These are phyloP conservation scores for Patellifolia procumbens DNA, from an alignment of 179 eudicot species.

Conservation along the genomic window DNA sequence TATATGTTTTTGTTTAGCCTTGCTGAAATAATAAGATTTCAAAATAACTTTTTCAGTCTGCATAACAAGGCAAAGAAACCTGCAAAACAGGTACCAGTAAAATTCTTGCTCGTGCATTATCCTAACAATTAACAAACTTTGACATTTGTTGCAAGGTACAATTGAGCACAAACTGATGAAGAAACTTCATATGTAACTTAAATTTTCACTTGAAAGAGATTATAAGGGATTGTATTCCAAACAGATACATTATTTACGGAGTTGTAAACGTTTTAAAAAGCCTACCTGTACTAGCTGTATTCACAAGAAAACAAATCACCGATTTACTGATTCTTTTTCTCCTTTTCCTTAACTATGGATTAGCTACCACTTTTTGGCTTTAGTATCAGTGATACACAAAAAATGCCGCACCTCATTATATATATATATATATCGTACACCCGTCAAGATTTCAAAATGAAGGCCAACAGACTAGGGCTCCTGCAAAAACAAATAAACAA, in stretches of 20 bases:
- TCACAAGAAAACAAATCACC: conserved; percentile 22
- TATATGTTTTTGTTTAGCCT: neutral
- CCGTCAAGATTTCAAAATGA: neutral
- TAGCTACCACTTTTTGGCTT: no score
- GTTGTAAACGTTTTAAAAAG: conserved; percentile 9
- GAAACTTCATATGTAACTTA: neutral
- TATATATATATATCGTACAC: conserved; percentile 23
- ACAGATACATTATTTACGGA: conserved; percentile 30
- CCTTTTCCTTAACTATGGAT: neutral
- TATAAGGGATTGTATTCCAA: neutral
- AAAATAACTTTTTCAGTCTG: no score
- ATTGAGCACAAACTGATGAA: neutral
- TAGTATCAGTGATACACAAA: conserved; percentile 29
- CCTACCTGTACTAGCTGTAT: conserved; percentile 29
- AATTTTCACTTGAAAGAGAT: neutral
- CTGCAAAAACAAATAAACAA: conserved; percentile 22
- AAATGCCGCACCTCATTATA: conserved; percentile 25
- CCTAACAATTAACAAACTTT: no score
- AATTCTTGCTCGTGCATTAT: neutral
- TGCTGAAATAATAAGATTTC: neutral
- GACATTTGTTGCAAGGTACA: no score
- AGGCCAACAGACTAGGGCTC: conserved; percentile 13
- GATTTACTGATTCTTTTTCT: conserved; percentile 13
- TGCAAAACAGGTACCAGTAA: no score
- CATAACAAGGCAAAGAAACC: no score